Evolutionary conservation across 768 basidiomycete genomes (phyloP), one percentile per base, ranked within the genome.

Genomic region (Phylloporus rhodoxanthus): DNA sequence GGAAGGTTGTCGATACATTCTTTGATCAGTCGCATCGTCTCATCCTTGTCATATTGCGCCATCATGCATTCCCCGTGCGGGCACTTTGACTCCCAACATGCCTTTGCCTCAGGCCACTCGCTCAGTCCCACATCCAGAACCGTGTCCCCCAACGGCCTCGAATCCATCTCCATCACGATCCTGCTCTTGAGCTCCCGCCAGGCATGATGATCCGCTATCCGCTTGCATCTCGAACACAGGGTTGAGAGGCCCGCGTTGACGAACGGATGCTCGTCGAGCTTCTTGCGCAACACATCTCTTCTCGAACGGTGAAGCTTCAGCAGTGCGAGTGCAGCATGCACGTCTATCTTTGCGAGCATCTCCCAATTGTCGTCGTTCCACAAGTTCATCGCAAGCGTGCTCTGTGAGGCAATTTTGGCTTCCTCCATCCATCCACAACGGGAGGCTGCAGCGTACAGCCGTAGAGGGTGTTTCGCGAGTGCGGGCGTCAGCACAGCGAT

Each of bases 161-260:
- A 53, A 52, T 85, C 83, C 67, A 85, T 76, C 69, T 83, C 82
- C 43, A 70, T 54, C 4, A 78, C 59, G 46, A 84, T 75, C 41
- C 66, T 74, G 56, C 77, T 72, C 59, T 84, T 84, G 48, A 85
- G 70, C 60, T 82, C 80, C 56, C 79, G 71, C 83, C 83, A 84
- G 6, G 80, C 78, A 45, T 76, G 72, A 61, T 84, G 81, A 52
- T 80, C 76, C 36, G 79, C 75, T 17, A 57, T 34, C 3, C 64
- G 63, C 32, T 73, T 67, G 62, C 82, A 85, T 38, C 75, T 67
- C 23, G 73, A 70, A 56, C 83, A 85, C 17, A 28, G 49, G 3
- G 62, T 49, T 41, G 30, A 5, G 3, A 79, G 78, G 26, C 59
- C 74, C 19, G 73, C 65, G 25, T 66, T 67, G 33, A 84, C 79